Base-by-base conservation (phyloP, 1,284 basidiomycete genomes). In the Hortiboletus rubellus region DNA sequence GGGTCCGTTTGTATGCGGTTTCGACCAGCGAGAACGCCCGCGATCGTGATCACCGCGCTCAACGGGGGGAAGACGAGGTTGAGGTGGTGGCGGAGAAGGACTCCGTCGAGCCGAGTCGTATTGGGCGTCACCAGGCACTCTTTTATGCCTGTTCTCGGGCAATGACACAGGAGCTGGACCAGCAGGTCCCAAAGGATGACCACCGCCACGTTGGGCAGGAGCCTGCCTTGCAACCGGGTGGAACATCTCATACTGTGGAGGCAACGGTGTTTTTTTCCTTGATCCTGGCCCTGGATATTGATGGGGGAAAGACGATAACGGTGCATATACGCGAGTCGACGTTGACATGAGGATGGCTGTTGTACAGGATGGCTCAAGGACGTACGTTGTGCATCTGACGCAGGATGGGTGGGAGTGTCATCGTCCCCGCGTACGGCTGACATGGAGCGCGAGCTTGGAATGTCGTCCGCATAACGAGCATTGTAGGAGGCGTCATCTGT, bases 321-420 rank as follows among this genome's bases (percentile, higher is more conserved):
- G 45, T 33, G 45, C 51, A 70, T 58, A 58, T 52, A 60, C 54
- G 50, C 61, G 61, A 61, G 72, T 60, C 60, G 71, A 60, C 18
- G 63, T 65, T 64, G 69, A 54, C 53, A 70, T 72, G 67, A 75
- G 69, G 66, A 62, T 55, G 59, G 63, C 30, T 58, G 62, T 50
- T 58, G 67, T 48, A 70, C 40, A 68, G 61, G 61, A 70, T 67
- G 70, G 69, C 59, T 72, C 70, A 72, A 73, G 58, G 59, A 79
- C 77, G 72, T 76, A 80, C 78, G 77, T 67, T 79, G 76, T 63
- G 64, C 59, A 61, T 70, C 65, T 53, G 65, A 55, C 37, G 65
- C 30, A 64, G 62, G 48, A 61, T 56, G 49, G 58, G 62, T 47
- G 53, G 55, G 42, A 54, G 36, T 40, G 59, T 62, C 62, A 40